Evolutionary conservation across 2,329 filamentous ascomycete species (phyloP), one percentile per base, ranked within the genome.

Genomic region (Epichloe coenophiala): DNA sequence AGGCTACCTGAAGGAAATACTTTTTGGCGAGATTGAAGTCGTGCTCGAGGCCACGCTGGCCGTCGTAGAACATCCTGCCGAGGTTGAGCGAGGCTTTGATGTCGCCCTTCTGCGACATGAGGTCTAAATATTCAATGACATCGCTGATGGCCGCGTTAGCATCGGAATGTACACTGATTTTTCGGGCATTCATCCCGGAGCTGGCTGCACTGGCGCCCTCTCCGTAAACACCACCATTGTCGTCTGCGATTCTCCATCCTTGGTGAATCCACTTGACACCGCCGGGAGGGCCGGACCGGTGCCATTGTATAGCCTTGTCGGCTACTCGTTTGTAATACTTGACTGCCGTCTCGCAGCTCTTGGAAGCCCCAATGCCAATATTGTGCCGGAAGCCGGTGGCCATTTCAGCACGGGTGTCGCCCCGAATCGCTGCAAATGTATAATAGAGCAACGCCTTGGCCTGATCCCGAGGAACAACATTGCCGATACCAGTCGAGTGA

Each of bases 261-360:
- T 96, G 86, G 33, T 80, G 77, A 2, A 84, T 74, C 74, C 94
- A 83, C 35, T 78, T 74, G 68, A 85, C 83, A 4, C 93, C 93
- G 11, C 91, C 91, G 0, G 93, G 91, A 1, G 93, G 91, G 0
- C 93, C 94, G 4, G 88, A 88, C 44, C 88, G 81, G 65, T 88
- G 88, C 78, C 88, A 96, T 8, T 75, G 72, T 53, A 98, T 87
- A 8, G 89, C 89, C 69, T 95, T 95, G 67, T 96, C 88, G 3
- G 94, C 93, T 1, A 95, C 93, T 48, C 79, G 78, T 67, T 93
- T 95, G 73, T 98, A 98, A 70, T 91, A 95, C 61, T 83, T 81
- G 46, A 85, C 83, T 1, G 91, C 87, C 55, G 80, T 76, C 52
- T 96, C 88, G 65, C 93, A 98, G 61, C 86, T 88, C 60, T 88